phyloP scores from a whole-genome alignment of 2,329 filamentous ascomycete genomes.

The Lizonia empirigonia region DNA sequence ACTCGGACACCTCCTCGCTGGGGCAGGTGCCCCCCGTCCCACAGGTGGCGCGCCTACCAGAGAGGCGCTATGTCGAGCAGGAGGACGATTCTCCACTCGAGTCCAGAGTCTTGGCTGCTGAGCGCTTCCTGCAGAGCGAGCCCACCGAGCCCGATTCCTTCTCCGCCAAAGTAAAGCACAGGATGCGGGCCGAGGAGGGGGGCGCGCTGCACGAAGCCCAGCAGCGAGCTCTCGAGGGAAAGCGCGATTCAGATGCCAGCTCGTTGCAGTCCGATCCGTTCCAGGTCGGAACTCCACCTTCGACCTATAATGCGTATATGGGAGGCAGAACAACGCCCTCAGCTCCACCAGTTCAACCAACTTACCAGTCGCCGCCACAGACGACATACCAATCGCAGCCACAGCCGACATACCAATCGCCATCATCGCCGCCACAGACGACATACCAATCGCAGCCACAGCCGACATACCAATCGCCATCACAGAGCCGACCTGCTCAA shows the following conservation, averaged over 20 bases:
- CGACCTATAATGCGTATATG: conserved; percentile 21
- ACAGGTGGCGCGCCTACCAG: conserved; percentile 37
- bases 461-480: conserved; percentile 15
- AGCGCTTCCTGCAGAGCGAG: conserved; percentile 40
- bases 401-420: conserved; percentile 19
- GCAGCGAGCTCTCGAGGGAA: conserved; percentile 31
- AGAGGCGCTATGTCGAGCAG: conserved; percentile 23
- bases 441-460: conserved; percentile 22
- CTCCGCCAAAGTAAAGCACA: conserved; percentile 54
- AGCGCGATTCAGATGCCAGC: conserved; percentile 41
- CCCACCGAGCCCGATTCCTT: conserved; percentile 50
- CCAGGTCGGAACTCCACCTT: conserved; percentile 37
- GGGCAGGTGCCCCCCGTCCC: conserved; percentile 55
- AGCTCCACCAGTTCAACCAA: conserved; percentile 16
- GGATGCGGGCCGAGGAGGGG: conserved; percentile 60
- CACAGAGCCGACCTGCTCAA: conserved; percentile 10
- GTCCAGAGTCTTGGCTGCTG: conserved; percentile 27
- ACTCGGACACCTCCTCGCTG: conserved; percentile 22
- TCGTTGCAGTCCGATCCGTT: conserved; percentile 32
- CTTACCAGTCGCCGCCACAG: conserved; percentile 22
- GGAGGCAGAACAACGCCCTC: conserved; percentile 34
- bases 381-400: conserved; percentile 17
- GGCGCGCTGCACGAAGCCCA: conserved; percentile 54
- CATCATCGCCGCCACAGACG: conserved; percentile 23
- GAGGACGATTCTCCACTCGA: conserved; percentile 38